Evolutionary conservation across 331 rosid species (phyloP).

Genomic region (Telfairia occidentalis): DNA sequence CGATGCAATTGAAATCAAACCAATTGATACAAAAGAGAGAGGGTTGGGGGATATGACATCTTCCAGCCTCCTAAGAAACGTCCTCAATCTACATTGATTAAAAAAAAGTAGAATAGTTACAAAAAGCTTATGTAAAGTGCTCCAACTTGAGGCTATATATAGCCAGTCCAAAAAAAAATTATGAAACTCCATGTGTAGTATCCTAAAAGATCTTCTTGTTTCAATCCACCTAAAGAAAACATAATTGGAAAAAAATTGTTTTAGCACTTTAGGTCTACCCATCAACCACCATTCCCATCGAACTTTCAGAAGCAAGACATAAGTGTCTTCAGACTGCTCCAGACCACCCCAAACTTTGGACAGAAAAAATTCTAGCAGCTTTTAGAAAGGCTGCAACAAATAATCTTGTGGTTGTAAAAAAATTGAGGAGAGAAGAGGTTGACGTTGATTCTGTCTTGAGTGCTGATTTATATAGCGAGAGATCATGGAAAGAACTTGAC

Average conservation of each 20-base stretch:
- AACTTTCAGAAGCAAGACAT: not conserved
- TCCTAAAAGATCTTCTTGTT: not conserved
- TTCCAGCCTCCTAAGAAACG: not conserved
- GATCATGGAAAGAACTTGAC: not conserved
- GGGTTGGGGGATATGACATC: not conserved
- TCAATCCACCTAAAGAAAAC: not conserved
- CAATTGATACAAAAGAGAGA: not conserved
- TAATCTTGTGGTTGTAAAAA: not conserved
- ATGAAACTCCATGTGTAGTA: not conserved
- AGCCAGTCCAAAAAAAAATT: not conserved
- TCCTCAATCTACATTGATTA: not conserved
- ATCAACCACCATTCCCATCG: not conserved
- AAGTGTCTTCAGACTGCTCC: not conserved
- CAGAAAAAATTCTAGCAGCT: not conserved
- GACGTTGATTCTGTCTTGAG: not conserved
- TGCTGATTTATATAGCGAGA: not conserved
- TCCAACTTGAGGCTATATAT: not conserved
- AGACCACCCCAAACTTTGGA: not conserved
- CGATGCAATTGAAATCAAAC: not conserved
- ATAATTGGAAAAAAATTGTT: not conserved
- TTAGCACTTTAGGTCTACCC: not conserved
- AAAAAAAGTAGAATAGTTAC: not conserved
- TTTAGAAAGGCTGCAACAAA: not conserved
- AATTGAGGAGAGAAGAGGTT: too few species aligned
- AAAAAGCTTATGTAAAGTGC: not conserved